Conservation (phyloP, 495 filamentous ascomycete species). For the Recurvomyces mirabilis region DNA sequence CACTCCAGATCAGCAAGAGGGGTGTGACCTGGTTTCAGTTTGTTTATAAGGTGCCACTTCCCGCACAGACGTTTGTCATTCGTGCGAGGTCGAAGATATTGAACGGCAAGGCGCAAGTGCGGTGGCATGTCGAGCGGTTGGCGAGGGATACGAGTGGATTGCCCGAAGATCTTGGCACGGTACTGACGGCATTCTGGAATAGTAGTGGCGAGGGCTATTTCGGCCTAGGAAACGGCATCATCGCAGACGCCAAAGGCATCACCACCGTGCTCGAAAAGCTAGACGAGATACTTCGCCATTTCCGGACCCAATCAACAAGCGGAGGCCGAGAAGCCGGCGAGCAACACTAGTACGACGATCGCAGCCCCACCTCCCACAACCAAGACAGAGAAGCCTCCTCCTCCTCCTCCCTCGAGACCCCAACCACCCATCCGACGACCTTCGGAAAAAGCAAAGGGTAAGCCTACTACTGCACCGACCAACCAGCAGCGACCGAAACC, state of each 20-base stretch:
- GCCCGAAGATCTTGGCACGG: constrained; percentile 12
- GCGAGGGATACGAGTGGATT: neutral
- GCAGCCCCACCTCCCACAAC: too few relatives aligned
- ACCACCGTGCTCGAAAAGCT: constrained; percentile 21
- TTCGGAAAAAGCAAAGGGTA: too few relatives aligned
- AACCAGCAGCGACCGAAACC: too few relatives aligned
- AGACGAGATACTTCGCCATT: too few relatives aligned
- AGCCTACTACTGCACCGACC: too few relatives aligned
- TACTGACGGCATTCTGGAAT: constrained; percentile 20
- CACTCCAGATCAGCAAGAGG: constrained; percentile 13
- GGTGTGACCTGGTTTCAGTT: constrained; percentile 22
- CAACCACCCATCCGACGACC: too few relatives aligned
- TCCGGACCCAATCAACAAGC: too few relatives aligned
- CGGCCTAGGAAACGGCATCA: constrained; percentile 25
- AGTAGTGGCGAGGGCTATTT: constrained; percentile 24
- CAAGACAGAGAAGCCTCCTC: too few relatives aligned
- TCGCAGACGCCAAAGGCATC: constrained; percentile 24
- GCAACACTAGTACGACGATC: too few relatives aligned
- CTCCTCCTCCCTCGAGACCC: too few relatives aligned
- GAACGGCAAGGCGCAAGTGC: constrained; percentile 5
- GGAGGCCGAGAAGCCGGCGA: too few relatives aligned
- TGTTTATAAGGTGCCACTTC: constrained; percentile 23
- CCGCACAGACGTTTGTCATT: constrained; percentile 20
- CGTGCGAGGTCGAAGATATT: constrained; percentile 1
- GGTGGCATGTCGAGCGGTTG: constrained; percentile 7